Percentiles rank a stretch among this genome's conserved stretches.
phyloP scores from a whole-genome alignment of 2,329 filamentous ascomycete genomes.

The Dactylellina haptotyla region DNA sequence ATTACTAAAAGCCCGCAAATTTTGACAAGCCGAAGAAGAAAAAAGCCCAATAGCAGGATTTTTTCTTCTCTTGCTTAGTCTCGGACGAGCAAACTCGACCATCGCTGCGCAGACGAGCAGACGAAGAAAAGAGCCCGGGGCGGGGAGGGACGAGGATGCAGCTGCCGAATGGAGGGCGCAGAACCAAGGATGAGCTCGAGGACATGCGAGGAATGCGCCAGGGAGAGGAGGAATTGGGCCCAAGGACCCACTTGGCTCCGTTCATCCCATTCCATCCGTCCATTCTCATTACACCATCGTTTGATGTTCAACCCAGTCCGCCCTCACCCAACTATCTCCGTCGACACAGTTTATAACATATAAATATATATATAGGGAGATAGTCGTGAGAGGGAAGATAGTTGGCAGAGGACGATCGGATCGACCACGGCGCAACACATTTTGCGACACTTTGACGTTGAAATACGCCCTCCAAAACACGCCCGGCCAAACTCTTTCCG shows the following conservation, averaged over 20 bases:
- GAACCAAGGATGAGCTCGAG: conserved; percentile 20
- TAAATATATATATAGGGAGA: neutral
- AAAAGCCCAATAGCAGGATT: neutral
- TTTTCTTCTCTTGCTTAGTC: neutral
- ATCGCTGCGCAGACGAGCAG: conserved; percentile 26
- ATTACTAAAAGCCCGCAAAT: neutral
- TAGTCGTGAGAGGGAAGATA: too few relatives aligned
- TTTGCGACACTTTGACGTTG: conserved; percentile 21
- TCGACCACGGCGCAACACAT: conserved; percentile 15
- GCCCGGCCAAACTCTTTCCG: neutral
- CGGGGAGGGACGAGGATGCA: conserved; percentile 28
- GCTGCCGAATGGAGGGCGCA: conserved; percentile 37
- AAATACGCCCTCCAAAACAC: conserved; percentile 18
- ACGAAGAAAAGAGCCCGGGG: neutral
- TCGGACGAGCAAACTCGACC: neutral
- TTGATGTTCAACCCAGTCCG: too few relatives aligned
- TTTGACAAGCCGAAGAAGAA: neutral
- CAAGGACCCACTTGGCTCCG: conserved; percentile 6
- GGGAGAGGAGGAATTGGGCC: conserved; percentile 20
- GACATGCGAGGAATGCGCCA: conserved; percentile 21
- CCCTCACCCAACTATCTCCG: too few relatives aligned
- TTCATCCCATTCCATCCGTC: neutral
- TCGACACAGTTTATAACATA: too few relatives aligned
- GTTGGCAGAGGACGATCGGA: neutral
- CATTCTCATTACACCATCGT: too few relatives aligned